phyloP scores from a whole-genome alignment of 2,329 filamentous ascomycete genomes.

The Plenodomus biglobosus region DNA sequence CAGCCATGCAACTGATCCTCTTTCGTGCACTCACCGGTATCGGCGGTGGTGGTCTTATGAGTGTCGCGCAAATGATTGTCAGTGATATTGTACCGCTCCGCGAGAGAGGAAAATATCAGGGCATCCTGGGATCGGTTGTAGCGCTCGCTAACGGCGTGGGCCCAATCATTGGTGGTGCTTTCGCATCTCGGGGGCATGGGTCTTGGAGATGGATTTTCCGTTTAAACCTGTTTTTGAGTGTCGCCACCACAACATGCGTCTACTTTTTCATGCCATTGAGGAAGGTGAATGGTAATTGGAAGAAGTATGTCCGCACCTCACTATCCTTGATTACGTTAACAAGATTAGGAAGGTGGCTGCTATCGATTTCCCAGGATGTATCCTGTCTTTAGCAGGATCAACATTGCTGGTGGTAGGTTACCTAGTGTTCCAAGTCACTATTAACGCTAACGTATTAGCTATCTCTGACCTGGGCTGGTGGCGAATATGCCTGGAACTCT shows the following conservation, averaged over 20 bases:
- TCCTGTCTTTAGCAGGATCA: constrained; percentile 55
- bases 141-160: constrained; percentile 31
- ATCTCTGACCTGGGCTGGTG: constrained; percentile 61
- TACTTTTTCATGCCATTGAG: constrained; percentile 45
- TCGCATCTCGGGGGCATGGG: constrained; percentile 22
- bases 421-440: no score
- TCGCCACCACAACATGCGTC: constrained; percentile 21
- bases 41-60: constrained; percentile 62
- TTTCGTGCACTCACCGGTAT: constrained; percentile 63
- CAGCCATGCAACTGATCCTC: constrained; percentile 57
- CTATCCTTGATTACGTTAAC: constrained; percentile 1
- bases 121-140: constrained; percentile 38
- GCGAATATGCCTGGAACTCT: constrained; percentile 57
- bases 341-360: constrained; percentile 27
- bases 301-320: constrained; percentile 43
- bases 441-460: constrained; percentile 12
- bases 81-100: constrained; percentile 43
- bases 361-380: constrained; percentile 62
- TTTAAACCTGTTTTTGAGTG: constrained; percentile 42
- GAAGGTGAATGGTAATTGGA: constrained; percentile 53
- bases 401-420: constrained; percentile 59
- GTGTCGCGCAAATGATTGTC: constrained; percentile 43
- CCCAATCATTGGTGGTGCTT: constrained; percentile 30
- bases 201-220: constrained; percentile 28
- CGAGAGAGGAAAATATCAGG: constrained; percentile 46